Evolutionary conservation across 345 rosid genomes (phyloP).

Genomic region (Cardamine chenopodiifolia): DNA sequence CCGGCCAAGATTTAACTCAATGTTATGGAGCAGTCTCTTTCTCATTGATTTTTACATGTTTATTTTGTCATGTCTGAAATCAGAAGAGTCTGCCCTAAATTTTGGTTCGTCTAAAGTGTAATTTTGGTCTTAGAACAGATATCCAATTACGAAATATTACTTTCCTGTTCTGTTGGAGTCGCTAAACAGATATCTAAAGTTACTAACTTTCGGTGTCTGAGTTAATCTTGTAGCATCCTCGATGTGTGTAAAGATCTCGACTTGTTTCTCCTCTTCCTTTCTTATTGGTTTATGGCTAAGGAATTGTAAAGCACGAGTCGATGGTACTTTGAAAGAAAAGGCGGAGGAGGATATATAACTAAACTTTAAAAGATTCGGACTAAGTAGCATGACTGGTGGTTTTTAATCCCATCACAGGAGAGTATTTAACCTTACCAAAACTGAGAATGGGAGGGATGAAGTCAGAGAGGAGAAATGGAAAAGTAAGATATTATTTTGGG

Average conservation of each 20-base stretch:
- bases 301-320: background rate
- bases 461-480: background rate
- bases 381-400: background rate
- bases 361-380: background rate
- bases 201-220: background rate
- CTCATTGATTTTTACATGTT: background rate
- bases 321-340: background rate
- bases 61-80: slow-evolving; percentile 2
- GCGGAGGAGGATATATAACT: background rate
- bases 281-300: background rate
- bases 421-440: background rate
- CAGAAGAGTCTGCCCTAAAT: slow-evolving; percentile 29
- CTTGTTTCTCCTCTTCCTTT: background rate
- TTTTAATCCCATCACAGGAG: slow-evolving; percentile 7
- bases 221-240: background rate
- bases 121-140: background rate
- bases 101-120: background rate
- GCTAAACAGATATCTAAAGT: background rate
- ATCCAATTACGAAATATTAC: background rate
- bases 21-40: slow-evolving; percentile 22
- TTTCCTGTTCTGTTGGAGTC: background rate
- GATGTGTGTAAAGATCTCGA: background rate
- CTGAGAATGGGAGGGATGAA: background rate
- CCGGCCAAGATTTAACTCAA: slow-evolving; percentile 43
- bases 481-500: background rate